A percentile compares a stretch with the other conserved stretches of the same genome.
These are phyloP conservation scores for Coelastrella sp. DNA, from an alignment of 139 green algal species.

Conservation along the genomic window DNA sequence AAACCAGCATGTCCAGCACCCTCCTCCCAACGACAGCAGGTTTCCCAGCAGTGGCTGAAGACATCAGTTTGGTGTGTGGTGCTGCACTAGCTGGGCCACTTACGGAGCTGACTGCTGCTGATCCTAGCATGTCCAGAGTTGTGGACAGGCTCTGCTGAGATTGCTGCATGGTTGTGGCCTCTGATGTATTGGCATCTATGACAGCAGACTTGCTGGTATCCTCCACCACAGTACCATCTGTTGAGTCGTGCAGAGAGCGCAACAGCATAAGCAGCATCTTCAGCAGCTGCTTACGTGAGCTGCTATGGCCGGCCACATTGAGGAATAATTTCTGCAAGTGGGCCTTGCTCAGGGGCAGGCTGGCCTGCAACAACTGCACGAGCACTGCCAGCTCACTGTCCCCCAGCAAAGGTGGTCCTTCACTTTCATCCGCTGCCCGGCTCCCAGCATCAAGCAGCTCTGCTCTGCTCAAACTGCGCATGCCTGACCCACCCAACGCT, in stretches of 20 bases:
- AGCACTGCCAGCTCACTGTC: conserved; percentile 73
- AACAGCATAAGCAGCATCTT: conserved; percentile 70
- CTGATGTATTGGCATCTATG: neutral
- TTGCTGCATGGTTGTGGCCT: conserved; percentile 5
- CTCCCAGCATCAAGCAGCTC: conserved; percentile 30
- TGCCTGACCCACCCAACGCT: neutral
- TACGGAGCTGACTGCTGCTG: conserved; percentile 15
- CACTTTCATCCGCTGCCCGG: conserved; percentile 36
- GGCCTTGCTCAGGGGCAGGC: conserved; percentile 66
- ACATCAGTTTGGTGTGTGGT: neutral
- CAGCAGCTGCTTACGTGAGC: conserved; percentile 74
- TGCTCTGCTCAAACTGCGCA: neutral
- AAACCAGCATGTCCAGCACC: conserved; percentile 78
- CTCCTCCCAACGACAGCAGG: conserved; percentile 49
- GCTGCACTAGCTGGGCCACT: conserved; percentile 15
- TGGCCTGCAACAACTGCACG: conserved; percentile 74
- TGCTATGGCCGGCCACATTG: conserved; percentile 82
- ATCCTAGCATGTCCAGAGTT: conserved; percentile 17
- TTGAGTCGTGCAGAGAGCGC: conserved; percentile 30
- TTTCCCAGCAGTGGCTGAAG: neutral
- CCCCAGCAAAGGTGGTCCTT: conserved; percentile 75
- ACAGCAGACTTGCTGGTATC: neutral
- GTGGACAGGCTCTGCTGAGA: conserved; percentile 32
- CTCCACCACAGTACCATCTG: neutral
- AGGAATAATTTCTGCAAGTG: conserved; percentile 84